Conservation (phyloP, 2,329 filamentous ascomycete species). For the Aspergillus sp. region DNA sequence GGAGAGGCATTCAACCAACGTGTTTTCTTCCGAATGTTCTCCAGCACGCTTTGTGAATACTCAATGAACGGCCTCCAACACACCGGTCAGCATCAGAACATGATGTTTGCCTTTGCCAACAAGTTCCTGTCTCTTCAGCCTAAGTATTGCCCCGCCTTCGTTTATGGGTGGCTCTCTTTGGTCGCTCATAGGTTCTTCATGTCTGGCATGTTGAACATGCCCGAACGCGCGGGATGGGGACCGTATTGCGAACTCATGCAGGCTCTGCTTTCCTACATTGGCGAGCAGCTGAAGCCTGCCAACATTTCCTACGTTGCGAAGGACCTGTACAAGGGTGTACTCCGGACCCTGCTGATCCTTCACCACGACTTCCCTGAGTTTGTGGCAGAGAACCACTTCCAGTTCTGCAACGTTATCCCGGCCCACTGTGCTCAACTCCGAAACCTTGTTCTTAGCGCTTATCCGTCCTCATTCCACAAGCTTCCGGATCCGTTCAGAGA, state of each 20-base stretch:
- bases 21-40: slow-evolving; percentile 85
- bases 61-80: slow-evolving; percentile 51
- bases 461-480: slow-evolving; percentile 60
- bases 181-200: slow-evolving; percentile 80
- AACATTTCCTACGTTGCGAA: slow-evolving; percentile 63
- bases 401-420: slow-evolving; percentile 72
- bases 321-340: slow-evolving; percentile 73
- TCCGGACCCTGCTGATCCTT: slow-evolving; percentile 75
- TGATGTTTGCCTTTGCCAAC: slow-evolving; percentile 63
- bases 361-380: slow-evolving; percentile 96
- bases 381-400: slow-evolving; percentile 75
- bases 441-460: slow-evolving; percentile 79
- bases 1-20: slow-evolving; percentile 78
- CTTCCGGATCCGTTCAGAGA: slow-evolving; percentile 65
- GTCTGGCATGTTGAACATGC: slow-evolving; percentile 63
- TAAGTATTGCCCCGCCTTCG: slow-evolving; percentile 67
- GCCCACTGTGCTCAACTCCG: slow-evolving; percentile 78
- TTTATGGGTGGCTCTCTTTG: slow-evolving; percentile 75
- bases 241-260: slow-evolving; percentile 66
- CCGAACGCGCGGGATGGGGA: slow-evolving; percentile 64
- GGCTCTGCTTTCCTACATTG: slow-evolving; percentile 63
- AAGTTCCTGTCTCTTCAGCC: slow-evolving; percentile 69
- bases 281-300: slow-evolving; percentile 68
- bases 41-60: slow-evolving; percentile 70
- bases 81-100: slow-evolving; percentile 55